Base-by-base conservation (phyloP, 495 filamentous ascomycete genomes). In the Aspergillus cavernicola region DNA sequence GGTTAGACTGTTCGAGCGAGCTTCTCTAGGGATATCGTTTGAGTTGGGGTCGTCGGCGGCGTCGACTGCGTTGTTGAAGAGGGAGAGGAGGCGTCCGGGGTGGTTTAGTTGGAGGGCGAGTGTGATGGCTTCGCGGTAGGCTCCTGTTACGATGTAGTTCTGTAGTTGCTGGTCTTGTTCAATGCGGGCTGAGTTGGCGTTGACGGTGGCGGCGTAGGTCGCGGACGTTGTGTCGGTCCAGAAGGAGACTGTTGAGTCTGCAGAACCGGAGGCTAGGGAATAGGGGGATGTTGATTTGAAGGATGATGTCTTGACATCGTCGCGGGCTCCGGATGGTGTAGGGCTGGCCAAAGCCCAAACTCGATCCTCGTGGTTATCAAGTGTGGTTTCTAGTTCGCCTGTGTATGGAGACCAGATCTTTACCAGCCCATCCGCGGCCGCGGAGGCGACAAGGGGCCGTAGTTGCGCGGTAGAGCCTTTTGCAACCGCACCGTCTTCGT, bases 341-440 rank as follows among this genome's bases (percentile, higher is more conserved):
- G 87, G 86, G 58, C 89, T 85, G 22, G 88, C 81, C 0, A 95
- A 77, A 2, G 89, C 89, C 88, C 90, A 93, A 24, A 97, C 91
- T 42, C 95, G 81, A 66, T 97, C 93, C 55, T 85, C 85, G 70
- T 99, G 93, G 70, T 97, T 97, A 69, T 99, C 95, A 11, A 99
- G 76, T 4, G 93, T 97, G 52, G 85, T 83, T 39, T 87, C 87
- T 4, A 82, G 78, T 68, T 97, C 93, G n/a, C 91, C 90, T 9
- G 68, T 78, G 53, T 76, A 72, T 7, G 86, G 84, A 53, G 93
- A 88, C 93, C 93, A 99, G 44, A 97, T 77, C 69, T 97, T 99
- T 40, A 99, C 90, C 6, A 99, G 75, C n/a, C 91, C 91, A 70
- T 99, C 93, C 38, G 90, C 92, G 28, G 89, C 95, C 6, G 95